Conservation (phyloP, 1,284 basidiomycete genomes). For the Sanghuangporus sanghuang region DNA sequence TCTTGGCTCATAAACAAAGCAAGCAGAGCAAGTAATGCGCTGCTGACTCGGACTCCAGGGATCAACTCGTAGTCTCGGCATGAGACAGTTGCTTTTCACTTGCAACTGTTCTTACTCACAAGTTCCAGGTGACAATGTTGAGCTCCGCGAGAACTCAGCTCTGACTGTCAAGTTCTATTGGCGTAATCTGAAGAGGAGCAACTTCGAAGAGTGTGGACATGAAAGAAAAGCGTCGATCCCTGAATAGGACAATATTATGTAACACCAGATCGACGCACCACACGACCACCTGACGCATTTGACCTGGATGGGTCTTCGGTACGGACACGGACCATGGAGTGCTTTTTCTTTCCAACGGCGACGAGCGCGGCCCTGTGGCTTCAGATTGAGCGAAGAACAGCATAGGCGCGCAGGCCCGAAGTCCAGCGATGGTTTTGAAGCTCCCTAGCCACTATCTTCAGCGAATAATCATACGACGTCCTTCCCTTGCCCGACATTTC, state of each 20-base stretch:
- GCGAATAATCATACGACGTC: slow-evolving; percentile 8
- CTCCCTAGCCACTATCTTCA: not conserved
- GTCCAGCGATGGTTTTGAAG: not conserved
- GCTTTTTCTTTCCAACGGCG: not conserved
- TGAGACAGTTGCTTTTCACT: no score
- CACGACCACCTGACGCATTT: not conserved
- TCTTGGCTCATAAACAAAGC: no score
- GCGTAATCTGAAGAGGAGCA: no score
- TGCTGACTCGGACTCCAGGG: no score
- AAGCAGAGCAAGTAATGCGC: no score
- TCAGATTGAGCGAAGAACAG: not conserved
- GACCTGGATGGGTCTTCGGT: not conserved
- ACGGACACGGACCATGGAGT: not conserved
- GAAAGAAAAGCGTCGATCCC: no score
- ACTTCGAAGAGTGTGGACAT: no score
- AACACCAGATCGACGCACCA: not conserved
- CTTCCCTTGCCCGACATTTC: slow-evolving; percentile 29
- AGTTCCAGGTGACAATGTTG: no score
- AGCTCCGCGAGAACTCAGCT: no score
- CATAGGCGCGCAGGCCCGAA: not conserved
- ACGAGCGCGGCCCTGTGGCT: not conserved
- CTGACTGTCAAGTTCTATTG: no score
- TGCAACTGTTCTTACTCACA: no score
- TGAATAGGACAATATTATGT: not conserved
- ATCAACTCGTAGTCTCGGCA: no score